phyloP scores from a whole-genome alignment of 805 yeast species.

The Allodekkera sacchari region DNA sequence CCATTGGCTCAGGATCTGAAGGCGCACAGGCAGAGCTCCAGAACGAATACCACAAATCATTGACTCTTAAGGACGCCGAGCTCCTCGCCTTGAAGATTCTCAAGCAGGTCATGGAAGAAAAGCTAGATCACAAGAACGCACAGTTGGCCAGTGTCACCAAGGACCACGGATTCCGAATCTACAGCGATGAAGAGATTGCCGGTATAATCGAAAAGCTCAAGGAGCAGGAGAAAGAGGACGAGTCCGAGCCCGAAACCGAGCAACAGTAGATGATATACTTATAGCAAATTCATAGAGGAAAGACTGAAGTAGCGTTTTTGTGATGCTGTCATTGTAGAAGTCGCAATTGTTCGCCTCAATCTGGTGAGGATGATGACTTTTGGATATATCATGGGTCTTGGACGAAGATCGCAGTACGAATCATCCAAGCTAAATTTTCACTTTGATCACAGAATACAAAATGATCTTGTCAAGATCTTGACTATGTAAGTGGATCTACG shows the following conservation, averaged over 20 bases:
- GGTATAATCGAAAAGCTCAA: conserved; percentile 71
- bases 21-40: conserved; percentile 98
- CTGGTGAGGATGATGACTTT: background rate
- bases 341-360: too few species aligned
- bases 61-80: conserved; percentile 91
- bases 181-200: conserved; percentile 74
- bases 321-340: too few species aligned
- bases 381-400: too few species aligned
- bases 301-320: too few species aligned
- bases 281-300: too few species aligned
- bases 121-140: conserved; percentile 88
- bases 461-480: too few species aligned
- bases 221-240: conserved; percentile 51
- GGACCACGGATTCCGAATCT: conserved; percentile 78
- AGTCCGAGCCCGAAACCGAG: conserved; percentile 3
- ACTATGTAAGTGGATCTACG: too few species aligned
- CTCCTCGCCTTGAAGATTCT: conserved; percentile 76
- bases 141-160: conserved; percentile 90
- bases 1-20: conserved; percentile 97
- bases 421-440: too few species aligned
- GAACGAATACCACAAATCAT: conserved; percentile 89
- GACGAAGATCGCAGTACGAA: too few species aligned
- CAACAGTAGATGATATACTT: too few species aligned
- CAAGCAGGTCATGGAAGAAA: conserved; percentile 99
- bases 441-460: too few species aligned